These are phyloP conservation scores for Fusarium redolens DNA, from an alignment of 2,329 filamentous ascomycete species.

Conservation along the genomic window DNA sequence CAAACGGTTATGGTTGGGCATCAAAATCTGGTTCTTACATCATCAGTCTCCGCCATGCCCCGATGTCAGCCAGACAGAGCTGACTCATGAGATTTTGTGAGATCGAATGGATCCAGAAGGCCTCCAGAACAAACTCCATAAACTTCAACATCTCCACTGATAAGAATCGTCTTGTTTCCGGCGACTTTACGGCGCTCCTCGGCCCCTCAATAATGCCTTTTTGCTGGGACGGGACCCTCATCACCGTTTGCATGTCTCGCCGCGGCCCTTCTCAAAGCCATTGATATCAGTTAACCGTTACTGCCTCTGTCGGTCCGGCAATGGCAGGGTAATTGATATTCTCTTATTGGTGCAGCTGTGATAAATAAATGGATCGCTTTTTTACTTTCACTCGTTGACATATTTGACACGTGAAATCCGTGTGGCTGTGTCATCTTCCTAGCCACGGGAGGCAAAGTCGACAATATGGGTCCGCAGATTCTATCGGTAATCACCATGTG, in stretches of 20 bases:
- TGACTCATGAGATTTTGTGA: background rate
- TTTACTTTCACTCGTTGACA: background rate
- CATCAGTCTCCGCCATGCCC: conserved; percentile 24
- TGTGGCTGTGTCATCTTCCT: conserved; percentile 27
- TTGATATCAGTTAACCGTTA: background rate
- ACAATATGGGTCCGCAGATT: background rate
- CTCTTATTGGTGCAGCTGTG: conserved; percentile 12
- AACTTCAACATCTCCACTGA: conserved; percentile 30
- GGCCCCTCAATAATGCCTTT: conserved; percentile 32
- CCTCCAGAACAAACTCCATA: conserved; percentile 3
- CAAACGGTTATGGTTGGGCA: conserved; percentile 29
- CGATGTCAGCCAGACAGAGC: conserved; percentile 11
- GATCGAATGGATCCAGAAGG: conserved; percentile 19
- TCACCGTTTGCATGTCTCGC: conserved; percentile 4
- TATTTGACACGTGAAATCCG: conserved; percentile 30
- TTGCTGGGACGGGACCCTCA: background rate
- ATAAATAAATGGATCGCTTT: background rate
- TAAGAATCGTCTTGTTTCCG: conserved; percentile 17
- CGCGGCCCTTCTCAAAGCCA: conserved; percentile 15
- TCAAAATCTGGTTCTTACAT: conserved; percentile 26
- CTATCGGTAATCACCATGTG: conserved; percentile 22
- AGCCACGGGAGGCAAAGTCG: conserved; percentile 24
- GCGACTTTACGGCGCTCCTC: conserved; percentile 32
- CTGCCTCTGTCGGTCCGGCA: conserved; percentile 26
- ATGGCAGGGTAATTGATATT: background rate